Conservation (phyloP, 306 rosid species). For the Prunus campanulata region DNA sequence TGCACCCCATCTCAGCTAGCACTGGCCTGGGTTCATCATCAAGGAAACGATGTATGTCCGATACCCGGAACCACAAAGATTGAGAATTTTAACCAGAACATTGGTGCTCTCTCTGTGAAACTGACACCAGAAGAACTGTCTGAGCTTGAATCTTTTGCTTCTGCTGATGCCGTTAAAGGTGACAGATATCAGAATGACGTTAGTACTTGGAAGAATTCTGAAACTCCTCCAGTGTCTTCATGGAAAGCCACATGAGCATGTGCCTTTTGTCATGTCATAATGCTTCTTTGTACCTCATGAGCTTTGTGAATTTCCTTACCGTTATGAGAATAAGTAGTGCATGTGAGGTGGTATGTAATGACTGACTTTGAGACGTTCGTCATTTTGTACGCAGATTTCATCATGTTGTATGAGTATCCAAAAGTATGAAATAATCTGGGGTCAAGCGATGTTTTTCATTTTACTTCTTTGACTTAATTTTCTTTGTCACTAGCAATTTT, state of each 20-base stretch:
- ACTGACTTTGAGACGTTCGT: too few relatives aligned
- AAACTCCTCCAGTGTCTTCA: slow-evolving; percentile 57
- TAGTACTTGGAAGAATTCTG: slow-evolving; percentile 41
- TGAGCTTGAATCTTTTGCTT: slow-evolving; percentile 55
- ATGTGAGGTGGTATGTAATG: not conserved
- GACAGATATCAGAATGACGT: slow-evolving; percentile 12
- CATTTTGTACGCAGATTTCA: not conserved
- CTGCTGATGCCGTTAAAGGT: slow-evolving; percentile 46
- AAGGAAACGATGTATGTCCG: slow-evolving; percentile 61
- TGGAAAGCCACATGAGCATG: slow-evolving; percentile 31
- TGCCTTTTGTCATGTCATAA: not conserved
- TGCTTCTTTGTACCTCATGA: not conserved
- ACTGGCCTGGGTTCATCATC: slow-evolving; percentile 67
- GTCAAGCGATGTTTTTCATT: too few relatives aligned
- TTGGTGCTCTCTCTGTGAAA: slow-evolving; percentile 57
- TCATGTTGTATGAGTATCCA: not conserved
- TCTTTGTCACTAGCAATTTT: too few relatives aligned
- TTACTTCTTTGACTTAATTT: too few relatives aligned
- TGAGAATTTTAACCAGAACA: slow-evolving; percentile 55
- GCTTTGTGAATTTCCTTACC: not conserved
- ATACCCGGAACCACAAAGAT: slow-evolving; percentile 84
- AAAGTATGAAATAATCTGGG: not conserved
- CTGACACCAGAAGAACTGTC: slow-evolving; percentile 56
- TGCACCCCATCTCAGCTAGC: slow-evolving; percentile 65
- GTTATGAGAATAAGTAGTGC: not conserved